phyloP scores from a whole-genome alignment of 192 early-diverging fungal species.

The Coemansia sp. region DNA sequence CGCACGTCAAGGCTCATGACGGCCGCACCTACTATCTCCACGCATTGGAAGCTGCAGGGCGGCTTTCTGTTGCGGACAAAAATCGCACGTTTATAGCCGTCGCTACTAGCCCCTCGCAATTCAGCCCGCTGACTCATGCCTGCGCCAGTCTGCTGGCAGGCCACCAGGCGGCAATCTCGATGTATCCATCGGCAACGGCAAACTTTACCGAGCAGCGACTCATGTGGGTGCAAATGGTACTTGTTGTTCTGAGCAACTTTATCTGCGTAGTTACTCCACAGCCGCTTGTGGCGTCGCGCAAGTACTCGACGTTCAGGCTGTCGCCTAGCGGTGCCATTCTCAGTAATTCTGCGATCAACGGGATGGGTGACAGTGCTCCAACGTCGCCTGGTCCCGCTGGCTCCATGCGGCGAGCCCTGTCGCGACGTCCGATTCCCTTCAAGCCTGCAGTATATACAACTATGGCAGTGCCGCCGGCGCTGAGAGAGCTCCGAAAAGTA shows the following conservation, averaged over 20 bases:
- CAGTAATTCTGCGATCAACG: slow-evolving; percentile 7
- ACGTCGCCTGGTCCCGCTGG: not conserved
- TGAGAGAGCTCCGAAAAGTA: slow-evolving; percentile 32
- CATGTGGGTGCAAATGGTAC: slow-evolving; percentile 51
- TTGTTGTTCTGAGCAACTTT: slow-evolving; percentile 51
- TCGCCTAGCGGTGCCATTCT: slow-evolving; percentile 15
- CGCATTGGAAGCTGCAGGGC: slow-evolving; percentile 43
- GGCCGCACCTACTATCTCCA: slow-evolving; percentile 41
- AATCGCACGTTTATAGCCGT: slow-evolving; percentile 23
- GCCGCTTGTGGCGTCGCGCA: slow-evolving; percentile 30
- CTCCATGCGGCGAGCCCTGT: slow-evolving; percentile 21
- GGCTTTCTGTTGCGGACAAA: slow-evolving; percentile 29
- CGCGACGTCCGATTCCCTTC: slow-evolving; percentile 45
- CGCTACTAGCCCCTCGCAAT: slow-evolving; percentile 5
- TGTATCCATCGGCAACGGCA: slow-evolving; percentile 11
- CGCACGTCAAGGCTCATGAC: slow-evolving; percentile 29
- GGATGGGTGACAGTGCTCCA: not conserved
- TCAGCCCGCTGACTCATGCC: slow-evolving; percentile 29
- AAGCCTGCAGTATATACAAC: slow-evolving; percentile 27
- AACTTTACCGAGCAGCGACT: slow-evolving; percentile 36
- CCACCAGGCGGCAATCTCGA: slow-evolving; percentile 26
- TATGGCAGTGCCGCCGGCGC: slow-evolving; percentile 26
- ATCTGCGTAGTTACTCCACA: slow-evolving; percentile 34
- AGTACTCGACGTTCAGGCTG: slow-evolving; percentile 39
- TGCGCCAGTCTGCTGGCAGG: slow-evolving; percentile 40